Conservation (phyloP, 768 basidiomycete genomes). For the Glaciozyma antarctica region DNA sequence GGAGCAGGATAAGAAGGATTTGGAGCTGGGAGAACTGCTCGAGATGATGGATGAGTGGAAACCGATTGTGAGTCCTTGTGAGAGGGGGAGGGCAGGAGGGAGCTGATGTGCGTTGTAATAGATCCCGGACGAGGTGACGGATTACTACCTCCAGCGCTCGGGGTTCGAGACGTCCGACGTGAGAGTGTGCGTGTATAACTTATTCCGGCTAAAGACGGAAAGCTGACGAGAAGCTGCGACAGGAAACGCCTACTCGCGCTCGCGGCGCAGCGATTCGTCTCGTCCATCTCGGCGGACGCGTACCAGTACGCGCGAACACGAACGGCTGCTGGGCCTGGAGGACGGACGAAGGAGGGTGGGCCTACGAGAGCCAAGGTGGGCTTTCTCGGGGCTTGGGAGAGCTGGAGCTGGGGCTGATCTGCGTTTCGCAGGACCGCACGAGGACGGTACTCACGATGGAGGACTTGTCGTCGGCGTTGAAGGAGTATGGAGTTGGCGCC, state of each 20-base stretch:
- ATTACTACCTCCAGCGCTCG: conserved; percentile 89
- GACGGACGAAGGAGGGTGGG: not conserved
- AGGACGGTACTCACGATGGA: conserved; percentile 95
- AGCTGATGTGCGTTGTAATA: conserved; percentile 37
- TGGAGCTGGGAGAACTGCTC: conserved; percentile 84
- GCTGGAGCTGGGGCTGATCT: not conserved
- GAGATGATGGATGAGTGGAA: conserved; percentile 95
- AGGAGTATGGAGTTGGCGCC: conserved; percentile 91
- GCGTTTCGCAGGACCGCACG: conserved; percentile 47
- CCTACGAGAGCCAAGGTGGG: conserved; percentile 1
- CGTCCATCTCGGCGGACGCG: conserved; percentile 91
- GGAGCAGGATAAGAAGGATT: conserved; percentile 62
- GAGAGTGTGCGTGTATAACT: conserved; percentile 56
- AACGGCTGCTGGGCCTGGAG: conserved; percentile 64
- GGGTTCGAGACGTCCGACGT: conserved; percentile 94
- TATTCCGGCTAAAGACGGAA: not conserved
- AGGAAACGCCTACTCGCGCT: conserved; percentile 91
- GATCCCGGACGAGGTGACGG: conserved; percentile 96
- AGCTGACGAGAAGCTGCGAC: not conserved
- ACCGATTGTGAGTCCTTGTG: conserved; percentile 58
- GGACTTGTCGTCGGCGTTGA: conserved; percentile 79
- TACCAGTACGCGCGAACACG: conserved; percentile 96
- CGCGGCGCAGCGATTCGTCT: conserved; percentile 94
- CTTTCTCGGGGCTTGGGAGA: not conserved
- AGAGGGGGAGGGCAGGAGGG: not conserved